Conservation (phyloP, 331 rosid genomes). For the Malus hybrid region DNA sequence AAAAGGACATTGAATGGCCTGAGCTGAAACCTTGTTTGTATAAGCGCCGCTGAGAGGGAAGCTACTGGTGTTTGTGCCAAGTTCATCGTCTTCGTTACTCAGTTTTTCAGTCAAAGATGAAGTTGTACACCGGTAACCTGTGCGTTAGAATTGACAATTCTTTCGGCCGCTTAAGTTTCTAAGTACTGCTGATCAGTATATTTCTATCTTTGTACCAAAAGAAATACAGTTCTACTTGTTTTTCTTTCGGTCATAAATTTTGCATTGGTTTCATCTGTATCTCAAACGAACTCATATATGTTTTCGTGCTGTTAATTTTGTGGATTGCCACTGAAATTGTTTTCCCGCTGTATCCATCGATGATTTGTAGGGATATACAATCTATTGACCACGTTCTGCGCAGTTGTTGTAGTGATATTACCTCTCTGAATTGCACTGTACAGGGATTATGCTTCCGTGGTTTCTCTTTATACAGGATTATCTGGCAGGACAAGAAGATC, state of each 20-base stretch:
- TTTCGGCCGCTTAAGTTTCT: neutral
- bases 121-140: neutral
- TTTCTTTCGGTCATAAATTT: neutral
- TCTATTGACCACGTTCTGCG: too few relatives aligned
- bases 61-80: neutral
- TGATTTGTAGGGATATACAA: neutral
- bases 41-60: conserved; percentile 67
- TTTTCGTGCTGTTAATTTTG: neutral
- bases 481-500: too few relatives aligned
- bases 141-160: neutral
- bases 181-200: neutral
- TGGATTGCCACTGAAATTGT: neutral
- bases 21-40: conserved; percentile 84
- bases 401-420: too few relatives aligned
- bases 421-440: too few relatives aligned
- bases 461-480: too few relatives aligned
- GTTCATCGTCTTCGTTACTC: neutral
- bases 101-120: neutral
- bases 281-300: neutral
- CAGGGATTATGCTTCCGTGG: too few relatives aligned
- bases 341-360: neutral
- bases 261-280: neutral
- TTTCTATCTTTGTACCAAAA: neutral
- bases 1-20: conserved; percentile 75
- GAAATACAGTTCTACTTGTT: neutral